A percentile compares a stretch with the other conserved stretches of the same genome.
Conservation (phyloP, 2,329 filamentous ascomycete genomes). For the Clathrospora elynae region DNA sequence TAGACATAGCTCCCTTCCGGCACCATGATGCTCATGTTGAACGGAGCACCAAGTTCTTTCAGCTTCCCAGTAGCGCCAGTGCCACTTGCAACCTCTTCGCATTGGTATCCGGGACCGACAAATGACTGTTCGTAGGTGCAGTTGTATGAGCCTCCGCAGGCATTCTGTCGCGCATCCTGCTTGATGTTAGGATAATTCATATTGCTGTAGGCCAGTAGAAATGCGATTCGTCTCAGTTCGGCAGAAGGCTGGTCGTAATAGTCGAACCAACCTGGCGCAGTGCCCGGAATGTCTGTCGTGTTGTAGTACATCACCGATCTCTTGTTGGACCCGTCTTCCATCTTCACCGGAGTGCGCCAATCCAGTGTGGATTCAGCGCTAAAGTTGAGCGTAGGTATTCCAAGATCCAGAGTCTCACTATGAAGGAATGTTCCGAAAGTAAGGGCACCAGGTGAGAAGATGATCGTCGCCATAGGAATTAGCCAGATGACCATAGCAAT, state of each 20-base stretch:
- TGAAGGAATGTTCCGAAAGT: conserved; percentile 44
- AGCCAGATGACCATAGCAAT: conserved; percentile 44
- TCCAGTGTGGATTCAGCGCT: conserved; percentile 39
- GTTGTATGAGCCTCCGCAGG: conserved; percentile 45
- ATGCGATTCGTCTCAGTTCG: conserved; percentile 34
- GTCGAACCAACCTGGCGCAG: conserved; percentile 36
- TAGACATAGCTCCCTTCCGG: conserved; percentile 40
- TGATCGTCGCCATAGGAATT: conserved; percentile 46
- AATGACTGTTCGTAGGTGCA: conserved; percentile 43
- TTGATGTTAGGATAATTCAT: conserved; percentile 31
- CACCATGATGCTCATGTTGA: conserved; percentile 38
- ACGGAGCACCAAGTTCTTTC: conserved; percentile 35
- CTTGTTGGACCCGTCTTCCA: conserved; percentile 28
- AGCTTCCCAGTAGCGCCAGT: conserved; percentile 25
- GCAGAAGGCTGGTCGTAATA: conserved; percentile 46
- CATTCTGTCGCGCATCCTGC: conserved; percentile 42
- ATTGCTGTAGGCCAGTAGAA: conserved; percentile 40
- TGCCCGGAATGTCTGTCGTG: conserved; percentile 35
- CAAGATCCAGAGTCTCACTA: conserved; percentile 16
- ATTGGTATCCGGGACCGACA: conserved; percentile 42
- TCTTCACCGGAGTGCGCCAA: conserved; percentile 38
- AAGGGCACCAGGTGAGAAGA: conserved; percentile 46
- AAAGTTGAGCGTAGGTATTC: conserved; percentile 39
- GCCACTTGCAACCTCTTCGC: conserved; percentile 34
- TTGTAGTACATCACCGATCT: conserved; percentile 43